phyloP scores from a whole-genome alignment of 305 asterid genomes.

The Caryopteris hybrid region DNA sequence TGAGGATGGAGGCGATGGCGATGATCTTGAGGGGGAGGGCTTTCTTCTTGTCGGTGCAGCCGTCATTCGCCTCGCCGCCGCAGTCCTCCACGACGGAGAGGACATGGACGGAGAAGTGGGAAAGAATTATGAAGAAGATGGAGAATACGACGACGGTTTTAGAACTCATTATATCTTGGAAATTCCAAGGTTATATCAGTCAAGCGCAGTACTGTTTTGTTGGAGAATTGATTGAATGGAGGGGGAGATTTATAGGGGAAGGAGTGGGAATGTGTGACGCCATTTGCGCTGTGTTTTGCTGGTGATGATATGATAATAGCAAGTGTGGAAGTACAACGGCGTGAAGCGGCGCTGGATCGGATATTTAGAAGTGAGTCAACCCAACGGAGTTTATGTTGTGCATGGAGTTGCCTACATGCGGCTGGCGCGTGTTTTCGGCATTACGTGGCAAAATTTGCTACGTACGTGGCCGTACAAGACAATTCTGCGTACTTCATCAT shows the following conservation, averaged over 20 bases:
- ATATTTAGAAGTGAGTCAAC: too few relatives aligned
- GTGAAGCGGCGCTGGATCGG: too few relatives aligned
- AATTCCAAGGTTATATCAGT: too few relatives aligned
- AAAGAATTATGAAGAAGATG: slow-evolving; percentile 14
- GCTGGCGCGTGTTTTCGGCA: not conserved
- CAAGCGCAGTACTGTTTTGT: too few relatives aligned
- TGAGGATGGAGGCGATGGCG: slow-evolving; percentile 46
- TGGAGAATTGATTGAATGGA: too few relatives aligned
- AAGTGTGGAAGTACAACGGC: not conserved
- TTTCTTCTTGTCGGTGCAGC: slow-evolving; percentile 44
- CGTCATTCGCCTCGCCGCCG: slow-evolving; percentile 16
- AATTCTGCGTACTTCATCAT: not conserved
- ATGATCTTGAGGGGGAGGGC: slow-evolving; percentile 58
- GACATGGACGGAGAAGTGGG: slow-evolving; percentile 12
- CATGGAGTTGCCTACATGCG: too few relatives aligned
- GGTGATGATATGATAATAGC: too few relatives aligned
- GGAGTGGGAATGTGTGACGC: too few relatives aligned
- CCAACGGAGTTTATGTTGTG: too few relatives aligned
- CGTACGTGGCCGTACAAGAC: slow-evolving; percentile 16
- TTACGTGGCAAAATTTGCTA: not conserved
- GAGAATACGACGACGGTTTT: not conserved
- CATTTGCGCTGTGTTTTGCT: too few relatives aligned
- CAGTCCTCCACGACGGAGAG: slow-evolving; percentile 36
- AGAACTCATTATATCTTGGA: not conserved
- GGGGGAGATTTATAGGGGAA: not conserved